Base-by-base conservation (phyloP, 345 rosid species). In the Theobroma cacao region DNA sequence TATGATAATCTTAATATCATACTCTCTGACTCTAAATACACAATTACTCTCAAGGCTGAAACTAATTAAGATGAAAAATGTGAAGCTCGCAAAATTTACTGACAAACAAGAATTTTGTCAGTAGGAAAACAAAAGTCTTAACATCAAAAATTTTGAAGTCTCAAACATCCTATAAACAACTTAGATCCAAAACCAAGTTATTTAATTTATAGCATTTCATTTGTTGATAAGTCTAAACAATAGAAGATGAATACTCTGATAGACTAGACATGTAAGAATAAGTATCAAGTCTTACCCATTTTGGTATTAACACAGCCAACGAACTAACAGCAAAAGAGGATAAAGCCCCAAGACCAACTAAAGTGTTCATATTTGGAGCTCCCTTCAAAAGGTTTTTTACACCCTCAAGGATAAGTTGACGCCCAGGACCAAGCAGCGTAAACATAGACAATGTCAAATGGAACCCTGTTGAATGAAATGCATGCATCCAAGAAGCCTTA, bases 261-360 rank as follows among this genome's bases (percentile, higher is more conserved):
- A 10, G 45, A 20, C 75, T 30, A 30, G 15, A 66, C 72, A 50
- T 17, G 59, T 50, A 11, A 34, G 61, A 71, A 52, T 20, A 50
- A 31, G 28, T 28, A 71, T 10, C 61, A 31, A 71, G 43, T 72
- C 88, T 84, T 83, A 93, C 98, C 94, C 90, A 83, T 80, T 85
- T 91, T 52, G 98, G 98, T 67, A 95, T 70, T 75, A 93, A 80
- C 76, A 92, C 88, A 84, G 98, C 98, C 34, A 95, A 82, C 58
- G 95, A 81, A 85, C 98, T 95, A 83, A 93, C 97, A 70, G 87
- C 74, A 89, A 95, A 95, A 34, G 98, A 95, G 63, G 98, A 95
- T 83, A 95, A 83, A 30, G 98, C 98, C 82, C 98, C 98, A 63
- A 95, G 95, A 84, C 98, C 98, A 83, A 95, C 98, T 81, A 95